phyloP scores from a whole-genome alignment of 2,329 filamentous ascomycete species.

The Talaromyces sp. region DNA sequence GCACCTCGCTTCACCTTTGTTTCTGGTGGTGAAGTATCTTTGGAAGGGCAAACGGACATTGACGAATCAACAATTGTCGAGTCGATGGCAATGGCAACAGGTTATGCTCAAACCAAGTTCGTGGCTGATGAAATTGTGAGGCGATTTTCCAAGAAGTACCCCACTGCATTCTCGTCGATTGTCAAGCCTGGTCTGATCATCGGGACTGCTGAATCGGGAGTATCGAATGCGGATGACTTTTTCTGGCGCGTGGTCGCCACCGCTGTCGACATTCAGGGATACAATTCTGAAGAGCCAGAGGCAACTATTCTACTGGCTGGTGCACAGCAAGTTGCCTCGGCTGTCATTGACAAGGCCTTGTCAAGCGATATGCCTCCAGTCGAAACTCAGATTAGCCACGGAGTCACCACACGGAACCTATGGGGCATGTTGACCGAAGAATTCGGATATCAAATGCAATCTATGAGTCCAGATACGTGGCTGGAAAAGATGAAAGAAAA shows the following conservation, averaged over 20 bases:
- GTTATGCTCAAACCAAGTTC: constrained; percentile 92
- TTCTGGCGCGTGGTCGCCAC: constrained; percentile 35
- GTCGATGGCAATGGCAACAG: constrained; percentile 58
- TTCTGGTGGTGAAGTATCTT: constrained; percentile 62
- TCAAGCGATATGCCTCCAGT: not conserved
- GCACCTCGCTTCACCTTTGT: constrained; percentile 60
- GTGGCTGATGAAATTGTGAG: constrained; percentile 65
- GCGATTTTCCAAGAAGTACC: constrained; percentile 36
- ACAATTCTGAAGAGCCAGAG: not conserved
- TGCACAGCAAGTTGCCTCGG: not conserved
- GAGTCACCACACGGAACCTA: not conserved
- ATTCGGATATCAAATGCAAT: not conserved
- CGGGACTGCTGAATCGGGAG: constrained; percentile 63
- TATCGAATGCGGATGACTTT: constrained; percentile 69
- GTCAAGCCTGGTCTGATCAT: constrained; percentile 80
- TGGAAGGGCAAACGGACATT: constrained; percentile 74
- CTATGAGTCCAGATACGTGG: not conserved
- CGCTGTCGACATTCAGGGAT: not conserved
- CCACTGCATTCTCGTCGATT: constrained; percentile 52
- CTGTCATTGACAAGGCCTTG: not conserved
- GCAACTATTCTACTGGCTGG: not conserved
- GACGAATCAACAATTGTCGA: not conserved
- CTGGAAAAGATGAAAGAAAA: not conserved
- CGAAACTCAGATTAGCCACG: not conserved
- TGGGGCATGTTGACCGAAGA: not conserved